A percentile compares a stretch with the other conserved stretches of the same genome.
Conservation (phyloP, 805 yeast species). For the Yarrowia osloensis region DNA sequence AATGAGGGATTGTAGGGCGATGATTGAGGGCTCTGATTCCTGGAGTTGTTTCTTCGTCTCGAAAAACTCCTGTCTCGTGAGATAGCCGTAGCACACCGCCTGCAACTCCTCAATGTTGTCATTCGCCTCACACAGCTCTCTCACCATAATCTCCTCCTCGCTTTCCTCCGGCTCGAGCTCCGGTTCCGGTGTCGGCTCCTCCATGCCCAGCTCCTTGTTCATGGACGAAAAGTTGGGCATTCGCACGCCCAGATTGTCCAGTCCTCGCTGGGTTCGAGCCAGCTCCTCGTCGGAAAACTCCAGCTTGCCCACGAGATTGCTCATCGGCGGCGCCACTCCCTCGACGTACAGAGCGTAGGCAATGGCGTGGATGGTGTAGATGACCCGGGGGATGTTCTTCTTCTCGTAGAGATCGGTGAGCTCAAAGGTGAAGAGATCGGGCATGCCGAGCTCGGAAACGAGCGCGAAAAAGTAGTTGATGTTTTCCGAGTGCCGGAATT, state of each 20-base stretch:
- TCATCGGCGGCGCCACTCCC: conserved; percentile 60
- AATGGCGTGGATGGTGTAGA: conserved; percentile 88
- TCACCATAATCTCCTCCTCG: conserved; percentile 41
- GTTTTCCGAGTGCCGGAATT: conserved; percentile 90
- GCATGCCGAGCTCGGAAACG: conserved; percentile 69
- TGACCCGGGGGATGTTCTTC: conserved; percentile 89
- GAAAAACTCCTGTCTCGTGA: conserved; percentile 47
- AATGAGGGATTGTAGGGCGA: background rate
- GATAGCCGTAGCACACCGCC: conserved; percentile 68
- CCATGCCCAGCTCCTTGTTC: conserved; percentile 48
- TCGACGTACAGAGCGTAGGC: conserved; percentile 67
- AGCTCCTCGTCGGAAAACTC: conserved; percentile 71
- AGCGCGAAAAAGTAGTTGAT: conserved; percentile 77
- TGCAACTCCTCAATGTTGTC: conserved; percentile 57
- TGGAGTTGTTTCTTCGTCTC: background rate
- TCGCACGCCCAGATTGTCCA: conserved; percentile 64
- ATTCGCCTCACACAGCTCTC: conserved; percentile 39
- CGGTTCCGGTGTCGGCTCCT: conserved; percentile 31
- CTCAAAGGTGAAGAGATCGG: conserved; percentile 86
- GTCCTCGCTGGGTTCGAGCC: conserved; percentile 58
- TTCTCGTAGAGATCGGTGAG: conserved; percentile 90
- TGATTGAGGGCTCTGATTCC: background rate
- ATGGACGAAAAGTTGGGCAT: conserved; percentile 75
- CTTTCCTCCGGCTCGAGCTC: conserved; percentile 32
- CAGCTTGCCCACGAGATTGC: conserved; percentile 60